phyloP scores from a whole-genome alignment of 495 filamentous ascomycete species.

The Pseudomonodictys pantanalensis region DNA sequence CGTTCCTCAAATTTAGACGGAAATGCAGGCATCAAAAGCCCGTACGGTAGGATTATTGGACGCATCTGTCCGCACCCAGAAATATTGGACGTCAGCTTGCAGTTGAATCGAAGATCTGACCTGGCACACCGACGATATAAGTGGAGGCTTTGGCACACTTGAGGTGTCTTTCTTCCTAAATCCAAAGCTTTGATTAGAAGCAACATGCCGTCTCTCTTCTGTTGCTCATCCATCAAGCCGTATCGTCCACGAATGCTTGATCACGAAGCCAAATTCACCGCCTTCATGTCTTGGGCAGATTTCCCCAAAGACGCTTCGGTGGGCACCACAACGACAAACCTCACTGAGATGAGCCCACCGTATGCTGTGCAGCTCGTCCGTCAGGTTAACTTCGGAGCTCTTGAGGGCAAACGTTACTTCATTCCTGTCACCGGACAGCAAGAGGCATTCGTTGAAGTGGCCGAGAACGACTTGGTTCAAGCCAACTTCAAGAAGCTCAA shows the following conservation, averaged over 20 bases:
- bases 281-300: constrained; percentile 35
- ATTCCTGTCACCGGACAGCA: constrained; percentile 21
- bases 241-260: constrained; percentile 15
- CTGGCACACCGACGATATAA: too few species aligned
- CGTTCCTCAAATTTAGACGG: too few species aligned
- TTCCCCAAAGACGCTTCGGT: not conserved
- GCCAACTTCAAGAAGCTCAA: constrained; percentile 44
- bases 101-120: too few species aligned
- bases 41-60: too few species aligned
- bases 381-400: constrained; percentile 41
- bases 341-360: constrained; percentile 8
- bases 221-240: not conserved
- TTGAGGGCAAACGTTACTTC: constrained; percentile 41
- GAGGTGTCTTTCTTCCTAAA: not conserved
- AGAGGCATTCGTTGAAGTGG: constrained; percentile 34
- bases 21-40: too few species aligned
- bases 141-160: too few species aligned
- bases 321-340: not conserved
- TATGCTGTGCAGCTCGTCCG: constrained; percentile 40
- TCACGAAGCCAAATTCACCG: constrained; percentile 35
- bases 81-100: too few species aligned
- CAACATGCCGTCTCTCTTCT: constrained; percentile 18
- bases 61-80: too few species aligned
- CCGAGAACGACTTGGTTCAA: constrained; percentile 36
- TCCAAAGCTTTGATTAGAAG: not conserved